Conservation (phyloP, 2,329 filamentous ascomycete genomes). For the Sclerotinia borealis region DNA sequence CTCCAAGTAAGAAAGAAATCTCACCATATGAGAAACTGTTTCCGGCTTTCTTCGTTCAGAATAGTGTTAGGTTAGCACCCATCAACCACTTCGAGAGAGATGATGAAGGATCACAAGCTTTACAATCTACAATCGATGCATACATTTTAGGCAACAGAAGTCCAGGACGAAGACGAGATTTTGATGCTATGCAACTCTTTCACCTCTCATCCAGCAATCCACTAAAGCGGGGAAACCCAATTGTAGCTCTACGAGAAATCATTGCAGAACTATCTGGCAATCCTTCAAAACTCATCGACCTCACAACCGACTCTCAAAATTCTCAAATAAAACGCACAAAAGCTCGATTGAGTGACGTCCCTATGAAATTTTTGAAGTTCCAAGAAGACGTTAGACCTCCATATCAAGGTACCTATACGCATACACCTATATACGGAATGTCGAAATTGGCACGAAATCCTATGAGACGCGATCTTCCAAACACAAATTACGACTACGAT, state of each 20-base stretch:
- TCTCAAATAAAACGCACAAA: conserved; percentile 25
- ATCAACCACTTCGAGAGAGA: conserved; percentile 50
- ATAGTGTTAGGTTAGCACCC: conserved; percentile 65
- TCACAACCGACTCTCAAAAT: conserved; percentile 31
- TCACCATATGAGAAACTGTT: conserved; percentile 57
- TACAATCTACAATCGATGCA: conserved; percentile 47
- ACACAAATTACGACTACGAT: conserved; percentile 76
- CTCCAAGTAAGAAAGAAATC: conserved; percentile 28
- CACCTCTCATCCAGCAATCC: conserved; percentile 36
- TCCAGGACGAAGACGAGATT: conserved; percentile 37
- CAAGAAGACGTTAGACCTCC: conserved; percentile 60
- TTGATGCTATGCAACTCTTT: conserved; percentile 43
- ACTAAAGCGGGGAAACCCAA: conserved; percentile 38
- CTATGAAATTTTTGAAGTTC: conserved; percentile 38
- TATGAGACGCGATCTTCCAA: conserved; percentile 45
- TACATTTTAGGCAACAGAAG: conserved; percentile 44
- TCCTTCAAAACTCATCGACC: conserved; percentile 27
- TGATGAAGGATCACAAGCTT: conserved; percentile 46
- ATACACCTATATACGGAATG: conserved; percentile 41
- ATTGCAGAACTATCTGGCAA: conserved; percentile 28
- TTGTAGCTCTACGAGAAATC: conserved; percentile 27
- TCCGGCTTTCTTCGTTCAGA: conserved; percentile 72
- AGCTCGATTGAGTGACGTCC: conserved; percentile 23
- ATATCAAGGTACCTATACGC: conserved; percentile 65
- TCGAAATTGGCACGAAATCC: conserved; percentile 49